Percentiles rank a stretch among this genome's conserved stretches.
phyloP scores from a whole-genome alignment of 2,329 filamentous ascomycete genomes.

The Apiospora marii region DNA sequence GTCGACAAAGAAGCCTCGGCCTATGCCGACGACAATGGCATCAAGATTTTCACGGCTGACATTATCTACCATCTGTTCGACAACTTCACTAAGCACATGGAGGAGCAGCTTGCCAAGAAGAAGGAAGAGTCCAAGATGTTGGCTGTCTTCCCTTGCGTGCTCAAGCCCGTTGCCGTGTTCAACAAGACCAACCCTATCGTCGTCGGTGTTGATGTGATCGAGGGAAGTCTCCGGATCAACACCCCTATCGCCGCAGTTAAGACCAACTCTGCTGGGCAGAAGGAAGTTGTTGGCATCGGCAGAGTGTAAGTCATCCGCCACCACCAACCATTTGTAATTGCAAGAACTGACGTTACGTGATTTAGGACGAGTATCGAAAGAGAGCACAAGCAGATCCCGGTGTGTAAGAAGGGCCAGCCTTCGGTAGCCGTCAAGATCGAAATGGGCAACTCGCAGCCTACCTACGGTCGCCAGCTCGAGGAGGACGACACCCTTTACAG shows the following conservation, averaged over 20 bases:
- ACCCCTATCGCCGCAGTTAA: constrained; percentile 91
- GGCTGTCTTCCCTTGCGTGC: constrained; percentile 95
- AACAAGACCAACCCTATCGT: constrained; percentile 98
- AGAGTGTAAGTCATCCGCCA: constrained; percentile 78
- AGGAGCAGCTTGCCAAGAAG: constrained; percentile 83
- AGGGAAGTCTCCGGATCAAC: constrained; percentile 84
- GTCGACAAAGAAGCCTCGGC: constrained; percentile 94
- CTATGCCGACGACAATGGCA: constrained; percentile 91
- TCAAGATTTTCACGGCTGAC: constrained; percentile 98
- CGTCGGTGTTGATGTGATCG: constrained; percentile 92
- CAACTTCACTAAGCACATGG: constrained; percentile 95
- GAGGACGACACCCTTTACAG: constrained; percentile 90
- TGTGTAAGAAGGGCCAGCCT: constrained; percentile 97
- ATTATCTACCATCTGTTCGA: constrained; percentile 99
- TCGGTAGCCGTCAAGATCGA: constrained; percentile 98
- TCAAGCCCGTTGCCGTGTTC: constrained; percentile 91
- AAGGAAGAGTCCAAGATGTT: constrained; percentile 96
- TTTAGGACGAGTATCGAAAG: constrained; percentile 91
- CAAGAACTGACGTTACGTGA: constrained; percentile 24
- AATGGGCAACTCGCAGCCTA: constrained; percentile 87
- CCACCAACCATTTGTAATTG: neutral
- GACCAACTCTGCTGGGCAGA: constrained; percentile 79
- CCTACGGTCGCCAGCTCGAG: constrained; percentile 94
- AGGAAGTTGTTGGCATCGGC: constrained; percentile 85
- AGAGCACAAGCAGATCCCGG: constrained; percentile 91